These are phyloP conservation scores for Globisporangium nodosum DNA, from an alignment of 352 stramenopile genomes.

Conservation along the genomic window DNA sequence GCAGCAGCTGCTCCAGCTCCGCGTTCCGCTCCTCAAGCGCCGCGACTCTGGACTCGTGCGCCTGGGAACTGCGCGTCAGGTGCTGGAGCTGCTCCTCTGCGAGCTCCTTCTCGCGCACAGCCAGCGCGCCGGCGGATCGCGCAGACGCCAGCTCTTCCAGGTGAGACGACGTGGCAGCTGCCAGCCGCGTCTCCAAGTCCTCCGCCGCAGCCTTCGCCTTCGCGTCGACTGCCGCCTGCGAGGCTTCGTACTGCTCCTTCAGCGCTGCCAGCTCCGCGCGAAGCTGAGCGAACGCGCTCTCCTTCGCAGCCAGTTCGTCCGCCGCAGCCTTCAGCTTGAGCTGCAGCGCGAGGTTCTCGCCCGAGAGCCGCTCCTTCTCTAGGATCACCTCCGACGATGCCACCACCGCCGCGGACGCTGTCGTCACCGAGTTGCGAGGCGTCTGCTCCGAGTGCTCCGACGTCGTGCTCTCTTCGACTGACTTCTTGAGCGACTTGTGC, in stretches of 20 bases:
- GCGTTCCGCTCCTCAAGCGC: conserved; percentile 20
- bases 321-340: conserved; percentile 27
- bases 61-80: background rate
- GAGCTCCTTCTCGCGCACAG: background rate
- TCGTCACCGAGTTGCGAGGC: conserved; percentile 5
- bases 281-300: conserved; percentile 21
- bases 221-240: conserved; percentile 26
- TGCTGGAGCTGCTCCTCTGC: conserved; percentile 2
- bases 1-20: conserved; percentile 36
- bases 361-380: conserved; percentile 36
- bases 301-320: conserved; percentile 22
- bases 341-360: conserved; percentile 32
- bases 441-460: conserved; percentile 10
- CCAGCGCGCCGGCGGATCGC: background rate
- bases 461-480: conserved; percentile 9
- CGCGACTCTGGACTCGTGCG: background rate
- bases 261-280: conserved; percentile 16
- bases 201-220: conserved; percentile 16
- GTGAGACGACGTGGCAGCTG: conserved; percentile 16
- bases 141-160: conserved; percentile 4
- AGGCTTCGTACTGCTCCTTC: conserved; percentile 24
- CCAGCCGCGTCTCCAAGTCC: conserved; percentile 19
- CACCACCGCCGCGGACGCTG: conserved; percentile 3
- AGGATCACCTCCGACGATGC: conserved; percentile 24
- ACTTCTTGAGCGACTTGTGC: conserved; percentile 2